phyloP scores from a whole-genome alignment of 805 yeast species.

The Hanseniaspora taiwanica region DNA sequence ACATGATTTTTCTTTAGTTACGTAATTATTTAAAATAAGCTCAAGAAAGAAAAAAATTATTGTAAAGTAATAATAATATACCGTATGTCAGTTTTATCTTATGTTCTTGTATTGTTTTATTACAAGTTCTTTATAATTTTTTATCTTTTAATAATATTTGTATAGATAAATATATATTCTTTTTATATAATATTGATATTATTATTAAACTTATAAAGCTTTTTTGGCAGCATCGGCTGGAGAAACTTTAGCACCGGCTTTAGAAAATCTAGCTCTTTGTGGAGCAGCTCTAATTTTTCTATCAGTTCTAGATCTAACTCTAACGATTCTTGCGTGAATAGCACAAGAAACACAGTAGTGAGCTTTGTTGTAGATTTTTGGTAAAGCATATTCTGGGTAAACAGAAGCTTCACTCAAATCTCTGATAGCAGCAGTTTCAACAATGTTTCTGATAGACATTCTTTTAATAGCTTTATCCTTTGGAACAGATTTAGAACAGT shows the following conservation, averaged over 20 bases:
- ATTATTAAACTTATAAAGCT: constrained; percentile 38
- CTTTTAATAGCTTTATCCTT: constrained; percentile 99
- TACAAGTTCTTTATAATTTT: neutral
- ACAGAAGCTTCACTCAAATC: constrained; percentile 99
- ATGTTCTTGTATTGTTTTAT: no score
- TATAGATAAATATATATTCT: no score
- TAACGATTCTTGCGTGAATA: constrained; percentile 98
- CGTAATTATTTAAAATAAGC: no score
- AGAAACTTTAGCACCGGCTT: constrained; percentile 78
- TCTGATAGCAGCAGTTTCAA: constrained; percentile 99
- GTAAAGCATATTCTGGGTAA: constrained; percentile 97
- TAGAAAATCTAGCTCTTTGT: constrained; percentile 95
- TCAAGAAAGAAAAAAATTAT: no score
- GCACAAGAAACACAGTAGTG: constrained; percentile 99
- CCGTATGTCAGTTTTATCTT: no score
- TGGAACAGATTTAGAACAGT: constrained; percentile 99
- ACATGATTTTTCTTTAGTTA: no score
- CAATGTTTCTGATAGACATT: constrained; percentile 99
- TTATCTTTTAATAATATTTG: no score
- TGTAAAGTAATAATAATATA: no score
- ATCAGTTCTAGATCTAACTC: constrained; percentile 98
- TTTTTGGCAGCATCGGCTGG: constrained; percentile 97
- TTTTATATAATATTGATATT: no score
- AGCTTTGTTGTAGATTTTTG: constrained; percentile 98
- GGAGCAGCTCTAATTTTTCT: constrained; percentile 99